Base-by-base conservation (phyloP, 805 yeast species). In the Wickerhamiella dianesei region DNA sequence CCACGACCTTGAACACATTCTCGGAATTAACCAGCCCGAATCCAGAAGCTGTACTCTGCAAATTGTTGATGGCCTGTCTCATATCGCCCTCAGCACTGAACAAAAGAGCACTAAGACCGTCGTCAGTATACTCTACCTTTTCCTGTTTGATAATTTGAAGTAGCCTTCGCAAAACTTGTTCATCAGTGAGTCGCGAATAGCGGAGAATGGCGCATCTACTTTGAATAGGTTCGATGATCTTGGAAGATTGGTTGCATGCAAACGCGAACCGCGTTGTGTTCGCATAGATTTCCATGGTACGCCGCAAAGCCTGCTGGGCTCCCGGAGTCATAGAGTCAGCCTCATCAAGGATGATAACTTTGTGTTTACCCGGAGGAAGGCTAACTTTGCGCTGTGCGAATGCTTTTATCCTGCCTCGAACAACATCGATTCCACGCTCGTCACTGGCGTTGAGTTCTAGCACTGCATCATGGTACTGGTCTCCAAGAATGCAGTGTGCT, bases 61-160 rank as follows among this genome's bases (percentile, higher is more conserved):
- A 63, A 64, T 92, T 92, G 60, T 92, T 92, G 43, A 92, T 75
- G 0, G 97, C 98, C 64, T 92, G 98, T 63, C 98, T 78, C 98
- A 92, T 89, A 61, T 92, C 98, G 50, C 98, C 98, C 60, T 92
- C 98, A 0, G 96, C 94, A 0, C 96, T 81, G 66, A 92, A 92
- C 14, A 92, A 78, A 49, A 92, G 72, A 0, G 98, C 97, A 54
- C 86, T 86, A 35, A 92, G 65, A 0, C 98, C 98, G 62, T 86
- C 96, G 51, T 86, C 83, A 16, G 88, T 77, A 63, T 76, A 83
- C 58, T 85, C 70, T 13, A 89, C 82, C 40, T 77, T 62, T 62
- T 92, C 97, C 2, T 64, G 57, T 53, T 79, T 71, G 41, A 79
- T 73, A 19, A 92, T 74, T 56, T 84, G 82, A 52, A 84, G 62